phyloP scores from a whole-genome alignment of 495 filamentous ascomycete species.

The Hypoxylon lienhwacheense region DNA sequence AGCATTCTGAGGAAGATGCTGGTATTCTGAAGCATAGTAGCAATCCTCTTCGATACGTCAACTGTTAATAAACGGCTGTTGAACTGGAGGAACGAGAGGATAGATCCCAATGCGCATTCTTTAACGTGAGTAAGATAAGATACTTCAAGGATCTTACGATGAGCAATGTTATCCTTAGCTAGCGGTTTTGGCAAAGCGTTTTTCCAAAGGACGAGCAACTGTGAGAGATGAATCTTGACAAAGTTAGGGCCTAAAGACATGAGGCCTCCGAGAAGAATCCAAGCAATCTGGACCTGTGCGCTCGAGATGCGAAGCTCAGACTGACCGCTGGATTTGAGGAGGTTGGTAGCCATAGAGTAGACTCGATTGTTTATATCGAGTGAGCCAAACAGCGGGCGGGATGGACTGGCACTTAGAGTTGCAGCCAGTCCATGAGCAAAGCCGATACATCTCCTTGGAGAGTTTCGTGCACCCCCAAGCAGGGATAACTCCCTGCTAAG shows the following conservation, averaged over 20 bases:
- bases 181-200: conserved; percentile 95
- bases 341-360: conserved; percentile 83
- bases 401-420: conserved; percentile 82
- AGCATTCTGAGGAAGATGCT: conserved; percentile 82
- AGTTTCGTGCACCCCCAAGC: conserved; percentile 73
- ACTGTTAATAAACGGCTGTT: conserved; percentile 89
- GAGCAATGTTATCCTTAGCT: conserved; percentile 80
- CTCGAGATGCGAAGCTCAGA: conserved; percentile 89
- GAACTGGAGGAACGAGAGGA: conserved; percentile 90
- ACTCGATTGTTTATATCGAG: conserved; percentile 93
- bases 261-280: conserved; percentile 93
- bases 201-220: conserved; percentile 95
- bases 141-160: conserved; percentile 79
- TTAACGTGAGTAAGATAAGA: conserved; percentile 93
- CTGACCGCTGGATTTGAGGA: conserved; percentile 90
- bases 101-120: conserved; percentile 90
- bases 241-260: conserved; percentile 98
- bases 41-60: conserved; percentile 92
- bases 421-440: conserved; percentile 93
- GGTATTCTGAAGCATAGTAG: conserved; percentile 93
- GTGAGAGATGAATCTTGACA: conserved; percentile 96
- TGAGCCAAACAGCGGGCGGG: conserved; percentile 90
- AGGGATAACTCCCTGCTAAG: conserved; percentile 81
- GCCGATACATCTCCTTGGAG: conserved; percentile 81
- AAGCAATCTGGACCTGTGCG: conserved; percentile 96